A percentile compares a stretch with the other conserved stretches of the same genome.
Evolutionary conservation across 768 basidiomycete species (phyloP).

Genomic region (Leccinum longicurvipes): DNA sequence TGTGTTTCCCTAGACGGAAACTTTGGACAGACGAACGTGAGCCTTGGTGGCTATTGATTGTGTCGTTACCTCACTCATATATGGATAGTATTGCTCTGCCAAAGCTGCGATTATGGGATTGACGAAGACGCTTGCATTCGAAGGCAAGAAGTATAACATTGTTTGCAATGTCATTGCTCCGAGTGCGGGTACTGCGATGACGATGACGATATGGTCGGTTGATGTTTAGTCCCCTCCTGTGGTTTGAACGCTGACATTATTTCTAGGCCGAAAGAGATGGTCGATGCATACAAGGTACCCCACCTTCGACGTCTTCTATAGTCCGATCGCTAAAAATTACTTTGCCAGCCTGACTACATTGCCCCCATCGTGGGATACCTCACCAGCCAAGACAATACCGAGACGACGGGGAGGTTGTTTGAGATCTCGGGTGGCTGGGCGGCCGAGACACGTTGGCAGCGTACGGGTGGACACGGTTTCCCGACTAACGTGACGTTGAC

Average conservation of each 20-base stretch:
- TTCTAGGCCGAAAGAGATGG: conserved; percentile 73
- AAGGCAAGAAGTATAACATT: conserved; percentile 90
- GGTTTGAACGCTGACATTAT: neutral
- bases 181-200: conserved; percentile 90
- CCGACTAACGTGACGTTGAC: conserved; percentile 69
- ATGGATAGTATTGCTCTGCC: conserved; percentile 76
- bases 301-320: neutral
- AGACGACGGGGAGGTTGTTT: conserved; percentile 72
- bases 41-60: conserved; percentile 9
- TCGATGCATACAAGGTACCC: conserved; percentile 80
- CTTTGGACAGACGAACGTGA: conserved; percentile 89
- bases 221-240: conserved; percentile 14
- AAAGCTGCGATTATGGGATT: conserved; percentile 91
- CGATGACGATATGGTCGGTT: conserved; percentile 65
- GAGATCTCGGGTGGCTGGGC: conserved; percentile 92
- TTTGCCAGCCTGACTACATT: conserved; percentile 75
- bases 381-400: conserved; percentile 73
- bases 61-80: neutral
- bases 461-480: conserved; percentile 85
- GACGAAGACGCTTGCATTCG: conserved; percentile 85
- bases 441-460: conserved; percentile 90
- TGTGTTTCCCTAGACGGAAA: conserved; percentile 67
- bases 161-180: conserved; percentile 86
- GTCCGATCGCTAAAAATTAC: neutral
- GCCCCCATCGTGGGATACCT: conserved; percentile 93